phyloP scores from a whole-genome alignment of 116 monocot species.

The Cymodocea nodosa region DNA sequence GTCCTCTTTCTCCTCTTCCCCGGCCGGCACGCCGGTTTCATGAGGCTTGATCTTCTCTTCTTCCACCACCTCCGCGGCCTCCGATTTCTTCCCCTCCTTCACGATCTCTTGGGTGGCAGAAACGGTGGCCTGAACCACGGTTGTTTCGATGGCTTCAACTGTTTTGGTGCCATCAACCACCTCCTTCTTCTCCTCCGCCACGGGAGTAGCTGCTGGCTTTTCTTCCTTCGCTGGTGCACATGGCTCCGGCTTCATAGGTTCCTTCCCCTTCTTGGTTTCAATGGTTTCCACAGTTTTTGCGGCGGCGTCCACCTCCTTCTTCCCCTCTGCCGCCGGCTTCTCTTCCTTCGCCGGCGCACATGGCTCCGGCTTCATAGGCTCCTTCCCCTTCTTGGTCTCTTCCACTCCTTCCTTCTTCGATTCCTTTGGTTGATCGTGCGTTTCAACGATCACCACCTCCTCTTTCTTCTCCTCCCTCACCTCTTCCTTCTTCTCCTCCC shows the following conservation, averaged over 20 bases:
- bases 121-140: slow-evolving; percentile 6
- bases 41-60: no score
- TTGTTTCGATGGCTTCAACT: slow-evolving; percentile 26
- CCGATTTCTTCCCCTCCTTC: not conserved
- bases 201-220: not conserved
- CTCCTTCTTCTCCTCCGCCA: not conserved
- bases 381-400: not conserved
- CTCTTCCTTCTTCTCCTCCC: not conserved
- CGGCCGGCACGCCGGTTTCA: not conserved
- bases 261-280: not conserved
- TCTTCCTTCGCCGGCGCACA: not conserved
- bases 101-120: not conserved
- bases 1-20: not conserved
- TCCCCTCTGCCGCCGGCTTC: not conserved
- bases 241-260: not conserved
- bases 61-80: no score
- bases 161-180: slow-evolving; percentile 20
- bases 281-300: slow-evolving; percentile 8
- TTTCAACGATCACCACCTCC: slow-evolving; percentile 1
- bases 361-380: not conserved
- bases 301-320: slow-evolving; percentile 10
- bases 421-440: slow-evolving; percentile 3
- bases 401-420: not conserved
- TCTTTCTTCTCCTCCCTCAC: not conserved
- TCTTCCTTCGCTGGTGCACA: not conserved